These are phyloP conservation scores for Serendipita vermifera DNA, from an alignment of 768 basidiomycete genomes.

Conservation along the genomic window DNA sequence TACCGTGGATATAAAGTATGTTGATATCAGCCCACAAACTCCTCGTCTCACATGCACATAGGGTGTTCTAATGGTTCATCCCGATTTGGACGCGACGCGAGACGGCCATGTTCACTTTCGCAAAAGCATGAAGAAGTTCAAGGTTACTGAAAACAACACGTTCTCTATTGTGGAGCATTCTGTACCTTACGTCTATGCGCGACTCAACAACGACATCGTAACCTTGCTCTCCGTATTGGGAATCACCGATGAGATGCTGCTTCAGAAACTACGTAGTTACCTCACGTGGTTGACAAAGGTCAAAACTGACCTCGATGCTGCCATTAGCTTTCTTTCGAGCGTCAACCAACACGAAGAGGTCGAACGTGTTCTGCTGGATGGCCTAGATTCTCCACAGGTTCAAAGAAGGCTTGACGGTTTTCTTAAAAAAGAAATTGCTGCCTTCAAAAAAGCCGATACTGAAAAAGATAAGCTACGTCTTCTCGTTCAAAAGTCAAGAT, in stretches of 20 bases:
- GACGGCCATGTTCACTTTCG: conserved; percentile 40
- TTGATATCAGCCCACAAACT: background rate
- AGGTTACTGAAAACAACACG: conserved; percentile 39
- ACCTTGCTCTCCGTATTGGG: conserved; percentile 53
- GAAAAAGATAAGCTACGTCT: conserved; percentile 44
- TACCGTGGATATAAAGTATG: conserved; percentile 53
- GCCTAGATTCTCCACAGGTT: conserved; percentile 35
- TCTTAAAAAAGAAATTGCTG: conserved; percentile 39
- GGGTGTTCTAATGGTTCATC: conserved; percentile 52
- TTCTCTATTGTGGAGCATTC: conserved; percentile 59
- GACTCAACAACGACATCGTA: conserved; percentile 58
- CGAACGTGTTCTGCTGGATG: conserved; percentile 42
- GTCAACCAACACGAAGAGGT: conserved; percentile 36
- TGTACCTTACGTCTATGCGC: conserved; percentile 47
- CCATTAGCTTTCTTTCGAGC: conserved; percentile 45
- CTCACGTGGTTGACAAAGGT: conserved; percentile 46
- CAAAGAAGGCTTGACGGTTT: conserved; percentile 29
- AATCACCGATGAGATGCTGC: conserved; percentile 38
- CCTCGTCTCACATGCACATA: background rate
- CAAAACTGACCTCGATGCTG: conserved; percentile 31
- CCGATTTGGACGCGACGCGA: conserved; percentile 38
- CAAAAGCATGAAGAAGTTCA: conserved; percentile 60
- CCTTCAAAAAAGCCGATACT: conserved; percentile 35
- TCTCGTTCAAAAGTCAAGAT: conserved; percentile 47
- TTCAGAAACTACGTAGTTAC: conserved; percentile 45